Percentiles rank a stretch among this genome's conserved stretches.
Evolutionary conservation across 441 rosid species (phyloP).

Genomic region (Gossypium schwendimanii): DNA sequence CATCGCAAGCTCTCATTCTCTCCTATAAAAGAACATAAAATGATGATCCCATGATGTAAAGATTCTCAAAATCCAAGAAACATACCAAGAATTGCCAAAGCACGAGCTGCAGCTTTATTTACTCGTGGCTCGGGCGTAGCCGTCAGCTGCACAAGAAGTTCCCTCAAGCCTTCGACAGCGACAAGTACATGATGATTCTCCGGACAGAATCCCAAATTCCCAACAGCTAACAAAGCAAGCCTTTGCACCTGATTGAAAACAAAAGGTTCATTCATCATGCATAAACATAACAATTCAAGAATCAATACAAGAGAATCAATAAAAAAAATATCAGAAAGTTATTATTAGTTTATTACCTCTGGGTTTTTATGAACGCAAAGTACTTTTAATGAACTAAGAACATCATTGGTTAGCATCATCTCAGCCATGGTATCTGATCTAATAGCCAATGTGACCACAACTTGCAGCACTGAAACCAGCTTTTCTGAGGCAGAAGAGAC

Average conservation of each 20-base stretch:
- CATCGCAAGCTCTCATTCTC: constrained; percentile 89
- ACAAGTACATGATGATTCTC: constrained; percentile 82
- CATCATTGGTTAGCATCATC: constrained; percentile 76
- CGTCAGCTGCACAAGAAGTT: constrained; percentile 72
- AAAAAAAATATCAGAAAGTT: constrained; percentile 21
- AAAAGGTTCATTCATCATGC: constrained; percentile 12
- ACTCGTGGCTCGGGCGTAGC: constrained; percentile 68
- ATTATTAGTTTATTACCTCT: constrained; percentile 31
- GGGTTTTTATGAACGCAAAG: constrained; percentile 70
- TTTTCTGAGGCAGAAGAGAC: constrained; percentile 53
- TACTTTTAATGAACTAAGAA: constrained; percentile 65
- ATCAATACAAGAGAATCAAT: constrained; percentile 11
- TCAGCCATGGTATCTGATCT: constrained; percentile 78
- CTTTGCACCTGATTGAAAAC: constrained; percentile 66
- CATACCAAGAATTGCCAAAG: constrained; percentile 91
- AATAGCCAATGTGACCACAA: constrained; percentile 75
- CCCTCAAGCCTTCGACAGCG: constrained; percentile 86
- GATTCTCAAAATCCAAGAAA: constrained; percentile 18
- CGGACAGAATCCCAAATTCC: constrained; percentile 85
- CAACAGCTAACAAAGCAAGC: constrained; percentile 77
- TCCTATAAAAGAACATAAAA: constrained; percentile 44
- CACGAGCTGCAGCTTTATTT: constrained; percentile 93
- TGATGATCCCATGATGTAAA: constrained; percentile 14
- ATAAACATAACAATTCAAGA: neutral
- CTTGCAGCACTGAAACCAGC: constrained; percentile 79